Conservation (phyloP, 768 basidiomycete genomes). For the Kwoniella dendrophila region DNA sequence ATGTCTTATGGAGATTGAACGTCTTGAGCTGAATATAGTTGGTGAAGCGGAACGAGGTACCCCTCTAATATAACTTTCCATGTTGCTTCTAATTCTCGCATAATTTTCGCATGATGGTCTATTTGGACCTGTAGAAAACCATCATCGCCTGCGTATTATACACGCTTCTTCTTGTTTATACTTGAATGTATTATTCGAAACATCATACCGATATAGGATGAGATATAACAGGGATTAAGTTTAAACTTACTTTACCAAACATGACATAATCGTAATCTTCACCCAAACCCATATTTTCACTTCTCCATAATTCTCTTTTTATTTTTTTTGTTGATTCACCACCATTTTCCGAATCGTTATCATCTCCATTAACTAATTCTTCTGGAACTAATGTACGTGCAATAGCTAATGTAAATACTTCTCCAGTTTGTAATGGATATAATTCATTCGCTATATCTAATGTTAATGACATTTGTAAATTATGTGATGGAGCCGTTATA, state of each 20-base stretch:
- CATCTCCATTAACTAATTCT: constrained; percentile 33
- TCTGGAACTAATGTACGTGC: constrained; percentile 58
- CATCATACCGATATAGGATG: no score
- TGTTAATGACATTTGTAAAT: constrained; percentile 87
- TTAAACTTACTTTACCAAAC: constrained; percentile 84
- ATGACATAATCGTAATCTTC: constrained; percentile 99
- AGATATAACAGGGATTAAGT: no score
- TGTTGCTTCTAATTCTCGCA: no score
- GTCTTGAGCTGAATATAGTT: no score
- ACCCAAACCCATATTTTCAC: constrained; percentile 80
- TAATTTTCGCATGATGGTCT: no score
- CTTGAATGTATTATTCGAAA: no score
- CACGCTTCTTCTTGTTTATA: no score
- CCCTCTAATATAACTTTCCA: no score
- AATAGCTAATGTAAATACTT: constrained; percentile 81
- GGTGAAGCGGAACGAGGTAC: no score
- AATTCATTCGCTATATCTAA: constrained; percentile 94
- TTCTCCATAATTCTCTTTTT: constrained; percentile 61
- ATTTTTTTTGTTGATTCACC: constrained; percentile 30
- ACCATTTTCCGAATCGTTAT: constrained; percentile 29
- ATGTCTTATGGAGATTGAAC: no score
- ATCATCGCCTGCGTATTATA: no score
- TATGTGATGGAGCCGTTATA: constrained; percentile 82
- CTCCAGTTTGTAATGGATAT: constrained; percentile 69
- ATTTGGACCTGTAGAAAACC: no score